These are phyloP conservation scores for Deuterostichococcus epilithicus DNA, from an alignment of 139 green algal genomes.

Conservation along the genomic window DNA sequence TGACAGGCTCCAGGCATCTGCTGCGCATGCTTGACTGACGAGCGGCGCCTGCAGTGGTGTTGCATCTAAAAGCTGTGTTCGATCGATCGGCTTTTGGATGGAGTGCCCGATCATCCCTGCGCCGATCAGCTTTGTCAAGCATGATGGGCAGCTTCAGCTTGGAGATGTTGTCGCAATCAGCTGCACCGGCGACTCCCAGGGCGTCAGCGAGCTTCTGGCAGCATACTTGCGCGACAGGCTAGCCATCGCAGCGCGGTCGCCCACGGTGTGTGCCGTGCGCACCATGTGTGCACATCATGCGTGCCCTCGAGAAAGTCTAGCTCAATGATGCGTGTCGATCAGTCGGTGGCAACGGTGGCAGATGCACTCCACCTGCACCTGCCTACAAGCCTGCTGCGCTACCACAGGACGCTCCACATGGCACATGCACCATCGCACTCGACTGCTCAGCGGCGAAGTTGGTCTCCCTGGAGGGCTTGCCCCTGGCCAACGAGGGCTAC, in stretches of 20 bases:
- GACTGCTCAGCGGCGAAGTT: background rate
- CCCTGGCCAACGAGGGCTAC: conserved; percentile 39
- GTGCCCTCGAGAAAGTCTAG: too few relatives aligned
- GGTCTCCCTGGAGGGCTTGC: conserved; percentile 8
- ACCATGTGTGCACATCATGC: too few relatives aligned
- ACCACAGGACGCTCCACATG: background rate
- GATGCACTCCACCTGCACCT: too few relatives aligned
- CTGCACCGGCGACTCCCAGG: background rate
- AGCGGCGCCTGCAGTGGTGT: too few relatives aligned
- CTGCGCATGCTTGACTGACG: too few relatives aligned
- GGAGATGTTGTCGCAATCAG: background rate
- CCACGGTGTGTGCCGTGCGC: background rate
- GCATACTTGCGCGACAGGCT: background rate
- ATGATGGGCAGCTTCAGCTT: background rate
- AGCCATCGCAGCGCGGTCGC: background rate
- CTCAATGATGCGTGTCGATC: too few relatives aligned
- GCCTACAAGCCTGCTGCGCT: background rate
- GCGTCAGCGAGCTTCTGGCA: background rate
- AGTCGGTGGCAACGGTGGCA: too few relatives aligned
- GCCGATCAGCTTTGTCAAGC: background rate
- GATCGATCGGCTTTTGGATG: too few relatives aligned
- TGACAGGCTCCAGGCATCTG: too few relatives aligned
- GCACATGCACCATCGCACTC: background rate
- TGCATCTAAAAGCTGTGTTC: too few relatives aligned
- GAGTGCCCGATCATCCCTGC: background rate